Conservation (phyloP, 140 eudicot genomes). For the Oenanthe javanica region DNA sequence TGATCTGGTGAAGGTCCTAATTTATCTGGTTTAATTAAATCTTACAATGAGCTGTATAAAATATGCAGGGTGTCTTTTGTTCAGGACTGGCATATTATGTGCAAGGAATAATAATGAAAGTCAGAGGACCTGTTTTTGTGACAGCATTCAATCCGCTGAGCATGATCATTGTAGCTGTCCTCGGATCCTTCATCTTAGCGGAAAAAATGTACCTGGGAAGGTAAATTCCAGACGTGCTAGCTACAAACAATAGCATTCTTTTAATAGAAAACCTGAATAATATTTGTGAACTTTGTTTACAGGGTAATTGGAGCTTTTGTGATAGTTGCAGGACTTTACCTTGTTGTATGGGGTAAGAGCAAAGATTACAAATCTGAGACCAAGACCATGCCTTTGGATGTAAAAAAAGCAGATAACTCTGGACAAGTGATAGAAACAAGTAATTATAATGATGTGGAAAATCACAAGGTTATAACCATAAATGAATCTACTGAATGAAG, state of each 20-base stretch:
- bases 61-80: constrained; percentile 81
- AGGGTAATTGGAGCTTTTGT: constrained; percentile 89
- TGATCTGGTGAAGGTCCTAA: background rate
- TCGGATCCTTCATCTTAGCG: constrained; percentile 66
- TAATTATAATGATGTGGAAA: constrained; percentile 16
- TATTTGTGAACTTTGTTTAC: constrained; percentile 13
- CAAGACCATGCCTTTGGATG: constrained; percentile 24
- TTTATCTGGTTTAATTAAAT: background rate
- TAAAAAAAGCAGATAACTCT: constrained; percentile 26
- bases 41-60: background rate
- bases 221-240: constrained; percentile 24
- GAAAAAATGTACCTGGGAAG: constrained; percentile 82
- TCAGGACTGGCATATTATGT: constrained; percentile 90
- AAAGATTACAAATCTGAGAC: constrained; percentile 41
- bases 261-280: background rate
- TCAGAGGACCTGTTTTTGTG: constrained; percentile 92
- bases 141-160: constrained; percentile 89
- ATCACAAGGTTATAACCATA: constrained; percentile 34
- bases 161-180: constrained; percentile 76
- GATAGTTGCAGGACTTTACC: constrained; percentile 77
- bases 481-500: constrained; percentile 12
- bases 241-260: background rate
- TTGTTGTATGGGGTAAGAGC: constrained; percentile 94
- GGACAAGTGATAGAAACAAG: constrained; percentile 14
- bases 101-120: constrained; percentile 92